Percentiles rank a stretch among this genome's conserved stretches.
Evolutionary conservation across 176 grass and related monocot species (phyloP).

Genomic region (Aegilops speltoides): DNA sequence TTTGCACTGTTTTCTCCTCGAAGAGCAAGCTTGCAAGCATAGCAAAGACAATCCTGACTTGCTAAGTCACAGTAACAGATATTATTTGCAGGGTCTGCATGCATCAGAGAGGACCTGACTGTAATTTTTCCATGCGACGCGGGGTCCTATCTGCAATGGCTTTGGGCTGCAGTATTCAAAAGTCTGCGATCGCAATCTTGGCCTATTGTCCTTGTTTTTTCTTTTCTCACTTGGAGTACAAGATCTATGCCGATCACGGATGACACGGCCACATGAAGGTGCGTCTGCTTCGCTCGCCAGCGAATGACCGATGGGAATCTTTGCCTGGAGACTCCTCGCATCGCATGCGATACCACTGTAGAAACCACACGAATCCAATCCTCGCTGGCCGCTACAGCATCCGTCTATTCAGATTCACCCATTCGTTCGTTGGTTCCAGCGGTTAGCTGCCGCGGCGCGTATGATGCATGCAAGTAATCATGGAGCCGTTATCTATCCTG

Average conservation of each 20-base stretch:
- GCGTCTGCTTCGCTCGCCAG: neutral
- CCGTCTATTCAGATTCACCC: neutral
- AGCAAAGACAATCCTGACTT: neutral
- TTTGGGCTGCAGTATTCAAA: neutral
- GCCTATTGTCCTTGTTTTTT: neutral
- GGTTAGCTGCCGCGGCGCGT: neutral
- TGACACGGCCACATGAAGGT: neutral
- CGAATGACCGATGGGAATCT: neutral
- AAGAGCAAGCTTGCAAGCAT: neutral
- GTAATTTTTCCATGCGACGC: neutral
- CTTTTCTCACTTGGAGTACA: too few species aligned
- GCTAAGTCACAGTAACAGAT: neutral
- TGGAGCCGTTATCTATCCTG: too few species aligned
- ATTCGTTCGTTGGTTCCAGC: neutral
- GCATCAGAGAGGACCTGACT: neutral
- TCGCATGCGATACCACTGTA: neutral
- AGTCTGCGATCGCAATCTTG: neutral
- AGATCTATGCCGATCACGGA: neutral
- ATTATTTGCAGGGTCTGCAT: neutral
- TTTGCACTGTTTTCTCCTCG: neutral
- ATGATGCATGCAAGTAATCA: neutral
- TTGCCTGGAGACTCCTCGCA: neutral
- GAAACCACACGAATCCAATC: neutral
- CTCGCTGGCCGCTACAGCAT: neutral
- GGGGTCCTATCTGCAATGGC: neutral